Base-by-base conservation (phyloP, 345 rosid genomes). In the Moricandia moricandioides region DNA sequence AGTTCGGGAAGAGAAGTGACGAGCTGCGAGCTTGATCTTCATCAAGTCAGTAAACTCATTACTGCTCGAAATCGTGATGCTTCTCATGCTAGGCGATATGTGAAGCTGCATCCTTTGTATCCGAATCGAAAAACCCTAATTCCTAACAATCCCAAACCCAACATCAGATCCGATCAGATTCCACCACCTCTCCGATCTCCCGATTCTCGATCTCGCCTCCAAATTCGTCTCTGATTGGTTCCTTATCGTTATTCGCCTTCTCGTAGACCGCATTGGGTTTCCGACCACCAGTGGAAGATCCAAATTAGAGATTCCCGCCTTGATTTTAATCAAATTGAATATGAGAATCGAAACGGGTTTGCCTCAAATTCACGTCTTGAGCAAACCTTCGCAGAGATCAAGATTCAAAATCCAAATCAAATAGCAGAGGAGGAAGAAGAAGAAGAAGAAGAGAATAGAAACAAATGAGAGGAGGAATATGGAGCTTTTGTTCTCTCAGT, bases 81-180 rank as follows among this genome's bases (percentile, higher is more conserved):
- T 96, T 91, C 98, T 96, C 99, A 96, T 96, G 88, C 99, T 92
- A 83, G 96, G 98, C 85, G 99, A 96, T 88, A 96, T 82, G 93
- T 89, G 97, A 89, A 96, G 99, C 98, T 88, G 99, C 99, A 96
- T 96, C 85, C 86, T 92, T 47, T 14, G 4, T 4, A 4, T 14
- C 54, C 16, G 54, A 66, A 21, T 51, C 71, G 14, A 31, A 43
- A 80, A 66, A 35, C 80, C 72, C 78, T 74, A 78, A 71, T 27
- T 69, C 74, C 77, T 70, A 78, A 80, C 81, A 77, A 79, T 76
- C 77, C 72, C 80, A 61, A 67, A 64, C 82, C 80, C 88, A 88
- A 85, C 98, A 94, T 94, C 89, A 89, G 98, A 91, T 85, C 92
- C 86, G 73, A 67, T 49, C 64, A 65, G 67, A 29, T 72, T 68